Conservation (phyloP, 192 early-diverging fungal species). For the Backusella psychrophila region DNA sequence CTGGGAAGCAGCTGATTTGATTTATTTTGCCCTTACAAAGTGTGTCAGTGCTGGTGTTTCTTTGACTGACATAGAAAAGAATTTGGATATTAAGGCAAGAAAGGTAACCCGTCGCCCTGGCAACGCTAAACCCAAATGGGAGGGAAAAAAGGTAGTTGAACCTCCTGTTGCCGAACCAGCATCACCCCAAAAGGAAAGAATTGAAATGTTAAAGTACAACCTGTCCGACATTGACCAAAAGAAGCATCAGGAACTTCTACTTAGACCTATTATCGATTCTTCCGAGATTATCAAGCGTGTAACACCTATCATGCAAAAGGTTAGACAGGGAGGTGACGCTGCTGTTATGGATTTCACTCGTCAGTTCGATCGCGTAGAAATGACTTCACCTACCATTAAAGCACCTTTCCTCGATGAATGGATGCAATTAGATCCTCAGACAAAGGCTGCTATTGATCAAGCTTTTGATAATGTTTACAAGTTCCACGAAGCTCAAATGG, state of each 20-base stretch:
- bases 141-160: constrained; percentile 17
- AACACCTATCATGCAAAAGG: constrained; percentile 85
- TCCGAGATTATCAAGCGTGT: constrained; percentile 85
- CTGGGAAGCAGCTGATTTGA: constrained; percentile 93
- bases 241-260: constrained; percentile 64
- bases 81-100: constrained; percentile 77
- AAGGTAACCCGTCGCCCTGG: constrained; percentile 88
- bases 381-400: constrained; percentile 68
- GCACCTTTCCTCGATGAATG: constrained; percentile 77
- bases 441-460: constrained; percentile 86
- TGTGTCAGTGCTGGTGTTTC: constrained; percentile 79
- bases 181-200: constrained; percentile 50
- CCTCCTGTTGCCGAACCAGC: constrained; percentile 26
- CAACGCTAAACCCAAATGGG: constrained; percentile 89
- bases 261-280: constrained; percentile 92
- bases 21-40: constrained; percentile 93
- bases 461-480: constrained; percentile 90
- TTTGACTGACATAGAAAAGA: constrained; percentile 83
- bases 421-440: constrained; percentile 56
- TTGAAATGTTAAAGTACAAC: constrained; percentile 74
- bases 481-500: constrained; percentile 94
- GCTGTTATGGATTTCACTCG: constrained; percentile 82
- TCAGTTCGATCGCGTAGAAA: constrained; percentile 87
- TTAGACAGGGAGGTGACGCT: constrained; percentile 79
- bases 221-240: constrained; percentile 44